A percentile compares a stretch with the other conserved stretches of the same genome.
Evolutionary conservation across 768 basidiomycete species (phyloP).

Genomic region (Hemileccinum impolitum): DNA sequence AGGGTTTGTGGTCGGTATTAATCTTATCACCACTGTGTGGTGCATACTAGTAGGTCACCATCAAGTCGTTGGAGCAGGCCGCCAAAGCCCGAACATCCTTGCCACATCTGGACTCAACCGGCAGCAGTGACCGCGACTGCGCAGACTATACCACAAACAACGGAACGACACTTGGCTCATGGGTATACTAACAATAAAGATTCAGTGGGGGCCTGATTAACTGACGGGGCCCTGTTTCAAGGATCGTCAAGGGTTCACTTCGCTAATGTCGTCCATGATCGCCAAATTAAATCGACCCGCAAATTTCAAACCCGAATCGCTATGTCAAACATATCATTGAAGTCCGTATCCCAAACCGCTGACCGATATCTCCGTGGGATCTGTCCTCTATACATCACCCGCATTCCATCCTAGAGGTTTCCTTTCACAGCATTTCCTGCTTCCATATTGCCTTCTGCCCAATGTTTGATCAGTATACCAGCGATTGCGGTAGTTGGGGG

Average conservation of each 20-base stretch:
- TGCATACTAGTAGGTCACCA: conserved; percentile 62
- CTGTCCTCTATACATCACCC: neutral
- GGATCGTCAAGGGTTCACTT: too few species aligned
- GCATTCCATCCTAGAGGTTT: conserved; percentile 31
- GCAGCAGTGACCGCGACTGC: conserved; percentile 71
- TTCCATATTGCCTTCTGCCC: conserved; percentile 64
- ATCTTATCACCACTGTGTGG: neutral
- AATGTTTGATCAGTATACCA: conserved; percentile 80
- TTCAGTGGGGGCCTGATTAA: neutral
- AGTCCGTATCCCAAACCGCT: too few species aligned
- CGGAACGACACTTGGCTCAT: too few species aligned
- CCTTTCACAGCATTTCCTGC: conserved; percentile 42
- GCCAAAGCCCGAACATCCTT: conserved; percentile 68
- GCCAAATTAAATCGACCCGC: too few species aligned
- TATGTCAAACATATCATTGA: neutral
- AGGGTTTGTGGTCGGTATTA: conserved; percentile 40
- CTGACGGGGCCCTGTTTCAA: neutral
- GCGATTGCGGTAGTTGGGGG: conserved; percentile 78
- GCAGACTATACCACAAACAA: conserved; percentile 62
- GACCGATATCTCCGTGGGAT: neutral
- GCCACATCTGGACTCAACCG: conserved; percentile 88
- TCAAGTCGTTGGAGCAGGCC: conserved; percentile 61
- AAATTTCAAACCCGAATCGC: too few species aligned
- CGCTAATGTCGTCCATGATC: too few species aligned
- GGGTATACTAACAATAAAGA: conserved; percentile 7